Evolutionary conservation across 2,329 filamentous ascomycete genomes (phyloP).

Genomic region (Calonectria naviculata): DNA sequence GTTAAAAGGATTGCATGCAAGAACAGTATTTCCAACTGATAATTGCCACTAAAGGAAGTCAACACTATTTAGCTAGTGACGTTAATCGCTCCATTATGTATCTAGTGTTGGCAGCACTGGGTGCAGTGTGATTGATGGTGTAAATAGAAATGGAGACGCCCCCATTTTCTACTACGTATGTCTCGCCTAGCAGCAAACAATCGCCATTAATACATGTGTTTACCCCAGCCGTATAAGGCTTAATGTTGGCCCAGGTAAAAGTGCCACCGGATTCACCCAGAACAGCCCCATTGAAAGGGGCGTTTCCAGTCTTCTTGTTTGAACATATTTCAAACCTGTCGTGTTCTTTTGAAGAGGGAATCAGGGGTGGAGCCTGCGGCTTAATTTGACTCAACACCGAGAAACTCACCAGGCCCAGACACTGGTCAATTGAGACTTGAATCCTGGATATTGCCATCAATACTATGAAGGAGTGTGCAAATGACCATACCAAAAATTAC

Average conservation of each 20-base stretch:
- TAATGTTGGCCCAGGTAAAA: conserved; percentile 55
- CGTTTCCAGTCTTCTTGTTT: conserved; percentile 60
- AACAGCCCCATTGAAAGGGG: conserved; percentile 57
- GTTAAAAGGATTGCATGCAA: too few species aligned
- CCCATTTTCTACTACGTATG: conserved; percentile 55
- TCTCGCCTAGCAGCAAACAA: conserved; percentile 62
- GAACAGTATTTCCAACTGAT: too few species aligned
- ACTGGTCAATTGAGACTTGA: too few species aligned
- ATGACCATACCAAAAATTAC: too few species aligned
- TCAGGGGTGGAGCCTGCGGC: too few species aligned
- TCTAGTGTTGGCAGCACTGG: conserved; percentile 40
- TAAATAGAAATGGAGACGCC: conserved; percentile 58
- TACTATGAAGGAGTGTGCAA: too few species aligned
- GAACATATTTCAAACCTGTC: conserved; percentile 55
- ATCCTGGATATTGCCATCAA: too few species aligned
- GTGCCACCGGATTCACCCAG: conserved; percentile 55
- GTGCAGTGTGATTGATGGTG: conserved; percentile 63
- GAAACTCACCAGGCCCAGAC: too few species aligned
- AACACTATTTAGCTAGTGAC: conserved; percentile 22
- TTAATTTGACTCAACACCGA: too few species aligned
- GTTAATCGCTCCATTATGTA: conserved; percentile 38
- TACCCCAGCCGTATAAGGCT: conserved; percentile 51
- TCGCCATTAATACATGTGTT: conserved; percentile 64
- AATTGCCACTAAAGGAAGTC: too few species aligned
- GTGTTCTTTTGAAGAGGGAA: conserved; percentile 56